Base-by-base conservation (phyloP, 2,329 filamentous ascomycete genomes). In the Orbilia oligospora region DNA sequence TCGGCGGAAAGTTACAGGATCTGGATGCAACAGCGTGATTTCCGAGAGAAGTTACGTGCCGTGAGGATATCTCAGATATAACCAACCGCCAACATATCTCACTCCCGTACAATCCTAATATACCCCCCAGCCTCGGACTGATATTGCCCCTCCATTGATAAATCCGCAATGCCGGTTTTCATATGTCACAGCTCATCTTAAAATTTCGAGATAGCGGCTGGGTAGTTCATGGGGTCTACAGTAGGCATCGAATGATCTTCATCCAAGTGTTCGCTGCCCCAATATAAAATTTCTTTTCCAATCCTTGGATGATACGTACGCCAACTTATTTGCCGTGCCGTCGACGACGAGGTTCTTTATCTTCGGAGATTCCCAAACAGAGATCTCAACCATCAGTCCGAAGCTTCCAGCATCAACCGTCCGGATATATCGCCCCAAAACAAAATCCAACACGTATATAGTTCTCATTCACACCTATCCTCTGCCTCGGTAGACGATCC, bases 361-460 rank as follows among this genome's bases (percentile, higher is more conserved):
- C 56, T 44, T 61, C 36, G 56, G 56, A 27, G 33, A 27, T 44
- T 12, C 56, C 56, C 36, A 61, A 61, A 61, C 56, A 44, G 38
- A 22, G 44, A 44, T 44, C 56, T 61, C 36, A 27, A 61, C 56
- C 56, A 61, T 61, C 56, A 61, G 36, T 24, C 56, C 56, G 36
- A 61, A 61, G 20, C 14, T 10, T 27, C 56, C 36, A 61, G 36
- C 56, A 56, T 51, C 69, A 27, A 49, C 36, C 48, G 33, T 41
- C 49, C 58, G 58, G 48, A 65, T 61, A 63, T 63, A 48, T 48
- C 36, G n/a, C 24, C 30, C 48, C 41, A 51, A 36, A 63, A 58
- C 41, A 53, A 75, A 48, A 65, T 75, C 67, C 51, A 75, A 68
- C 53, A 64, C 41, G 71, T 76, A 30, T 64, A 44, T 51, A 55